phyloP scores from a whole-genome alignment of 805 yeast species.

The Scheffersomyces coipomensis region DNA sequence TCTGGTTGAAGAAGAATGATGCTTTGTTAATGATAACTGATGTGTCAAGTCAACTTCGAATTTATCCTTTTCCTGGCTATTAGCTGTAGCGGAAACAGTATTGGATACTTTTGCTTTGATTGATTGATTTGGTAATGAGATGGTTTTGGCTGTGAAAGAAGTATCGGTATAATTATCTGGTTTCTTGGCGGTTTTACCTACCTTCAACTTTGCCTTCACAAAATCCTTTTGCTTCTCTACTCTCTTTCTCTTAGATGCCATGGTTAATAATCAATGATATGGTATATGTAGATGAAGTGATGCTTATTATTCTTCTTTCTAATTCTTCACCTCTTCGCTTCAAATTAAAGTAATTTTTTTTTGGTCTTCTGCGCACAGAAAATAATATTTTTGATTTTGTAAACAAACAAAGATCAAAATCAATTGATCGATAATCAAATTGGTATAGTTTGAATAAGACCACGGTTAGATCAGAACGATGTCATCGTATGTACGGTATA shows the following conservation, averaged over 20 bases:
- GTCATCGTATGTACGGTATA: not conserved
- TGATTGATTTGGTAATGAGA: conserved; percentile 47
- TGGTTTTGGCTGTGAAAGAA: conserved; percentile 70
- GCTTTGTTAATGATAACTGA: conserved; percentile 67
- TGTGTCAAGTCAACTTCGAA: conserved; percentile 51
- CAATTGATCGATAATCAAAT: not conserved
- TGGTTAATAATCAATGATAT: conserved; percentile 8
- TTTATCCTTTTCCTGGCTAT: conserved; percentile 7
- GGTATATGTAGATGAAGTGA: too few relatives aligned
- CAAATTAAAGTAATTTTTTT: not conserved
- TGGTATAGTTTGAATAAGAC: too few relatives aligned
- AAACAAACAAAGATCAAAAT: not conserved
- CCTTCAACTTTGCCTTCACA: conserved; percentile 74
- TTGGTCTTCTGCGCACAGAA: not conserved
- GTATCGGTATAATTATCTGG: conserved; percentile 82
- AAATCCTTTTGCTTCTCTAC: conserved; percentile 72
- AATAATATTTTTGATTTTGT: too few relatives aligned
- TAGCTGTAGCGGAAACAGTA: not conserved
- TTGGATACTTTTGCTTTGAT: conserved; percentile 18
- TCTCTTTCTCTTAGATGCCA: conserved; percentile 55
- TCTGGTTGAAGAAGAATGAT: conserved; percentile 68
- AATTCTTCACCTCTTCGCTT: not conserved
- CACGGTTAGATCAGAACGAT: not conserved
- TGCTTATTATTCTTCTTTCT: too few relatives aligned
- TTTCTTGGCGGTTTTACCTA: conserved; percentile 77